Evolutionary conservation across 2,329 filamentous ascomycete genomes (phyloP), one percentile per base, ranked within the genome.

Genomic region (Exophiala viscosa): DNA sequence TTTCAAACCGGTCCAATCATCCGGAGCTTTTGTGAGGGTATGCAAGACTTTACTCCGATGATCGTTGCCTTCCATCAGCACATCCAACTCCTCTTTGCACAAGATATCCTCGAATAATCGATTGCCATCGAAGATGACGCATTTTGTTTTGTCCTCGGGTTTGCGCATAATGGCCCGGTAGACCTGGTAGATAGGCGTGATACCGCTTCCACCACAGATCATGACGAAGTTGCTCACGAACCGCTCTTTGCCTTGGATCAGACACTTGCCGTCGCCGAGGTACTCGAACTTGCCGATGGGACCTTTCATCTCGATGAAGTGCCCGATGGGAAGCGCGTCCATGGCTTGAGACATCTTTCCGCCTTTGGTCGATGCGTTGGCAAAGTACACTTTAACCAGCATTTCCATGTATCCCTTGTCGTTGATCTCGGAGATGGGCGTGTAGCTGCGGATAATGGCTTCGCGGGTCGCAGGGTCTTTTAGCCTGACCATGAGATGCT

Each of bases 181-280:
- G 2, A 95, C 87, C 65, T 93, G 88, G 66, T 85, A 93, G 58
- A 96, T 88, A 0, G 91, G 91, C n/a, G 91, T 96, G 64, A 96
- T 87, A 1, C 91, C 91, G n/a, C 83, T 88, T 5, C 91, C 91
- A 11, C 81, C 91, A 62, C 88, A 93, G 31, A 96, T 84, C 90
- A 96, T 95, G 65, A 87, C 76, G 68, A 96, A 89, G 10, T 78
- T 79, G 47, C 78, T 80, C 1, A 95, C 80, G 0, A 62, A 69
- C 8, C 84, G 74, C 52, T 75, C 67, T 15, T 73, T 76, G 0
- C 80, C 80, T 31, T 80, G 80, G 38, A 95, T 71, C 0, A 72
- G 65, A 62, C 87, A 89, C 1, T 69, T 58, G 0, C 90, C 90
- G 0, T 74, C 70, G 0, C 87, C 86, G 0, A 85, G 73, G 63